A percentile compares a stretch with the other conserved stretches of the same genome.
Evolutionary conservation across 805 yeast species (phyloP).

Genomic region (Clavispora vitiphila): DNA sequence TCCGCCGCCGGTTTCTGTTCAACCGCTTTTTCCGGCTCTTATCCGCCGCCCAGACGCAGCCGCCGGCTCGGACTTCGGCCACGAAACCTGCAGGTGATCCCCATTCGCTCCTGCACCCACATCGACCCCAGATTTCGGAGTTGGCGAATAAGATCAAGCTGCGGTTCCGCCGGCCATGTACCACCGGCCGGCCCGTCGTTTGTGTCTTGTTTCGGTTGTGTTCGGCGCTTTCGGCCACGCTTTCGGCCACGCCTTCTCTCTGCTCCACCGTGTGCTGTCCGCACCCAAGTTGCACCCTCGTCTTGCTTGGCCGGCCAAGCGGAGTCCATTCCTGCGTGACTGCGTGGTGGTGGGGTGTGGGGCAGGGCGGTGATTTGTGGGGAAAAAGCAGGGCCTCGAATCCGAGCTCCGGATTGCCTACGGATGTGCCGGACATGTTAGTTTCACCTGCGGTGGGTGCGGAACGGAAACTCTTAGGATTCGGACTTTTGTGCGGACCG

Average conservation of each 20-base stretch:
- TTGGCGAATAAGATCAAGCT: conserved; percentile 16
- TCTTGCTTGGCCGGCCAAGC: neutral
- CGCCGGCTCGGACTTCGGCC: neutral
- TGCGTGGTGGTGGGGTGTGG: conserved; percentile 3
- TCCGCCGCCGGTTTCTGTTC: too few species aligned
- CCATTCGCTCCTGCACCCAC: conserved; percentile 8
- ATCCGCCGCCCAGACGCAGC: too few species aligned
- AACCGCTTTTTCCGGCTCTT: neutral
- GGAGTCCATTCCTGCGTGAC: neutral
- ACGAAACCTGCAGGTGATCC: neutral
- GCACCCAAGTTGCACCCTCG: too few species aligned
- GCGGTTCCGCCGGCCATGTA: too few species aligned
- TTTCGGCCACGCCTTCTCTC: neutral
- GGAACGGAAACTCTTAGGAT: neutral
- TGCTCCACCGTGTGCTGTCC: too few species aligned
- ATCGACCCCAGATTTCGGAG: conserved; percentile 22
- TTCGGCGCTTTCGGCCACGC: too few species aligned
- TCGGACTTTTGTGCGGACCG: neutral
- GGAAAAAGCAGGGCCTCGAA: neutral
- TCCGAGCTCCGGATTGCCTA: neutral
- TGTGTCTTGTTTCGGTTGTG: too few species aligned
- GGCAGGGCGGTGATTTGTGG: conserved; percentile 1
- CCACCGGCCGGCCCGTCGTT: too few species aligned
- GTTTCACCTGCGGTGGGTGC: neutral
- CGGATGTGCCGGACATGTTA: neutral